Conservation (phyloP, 1,284 basidiomycete genomes). For the Acaromyces ingoldii region DNA sequence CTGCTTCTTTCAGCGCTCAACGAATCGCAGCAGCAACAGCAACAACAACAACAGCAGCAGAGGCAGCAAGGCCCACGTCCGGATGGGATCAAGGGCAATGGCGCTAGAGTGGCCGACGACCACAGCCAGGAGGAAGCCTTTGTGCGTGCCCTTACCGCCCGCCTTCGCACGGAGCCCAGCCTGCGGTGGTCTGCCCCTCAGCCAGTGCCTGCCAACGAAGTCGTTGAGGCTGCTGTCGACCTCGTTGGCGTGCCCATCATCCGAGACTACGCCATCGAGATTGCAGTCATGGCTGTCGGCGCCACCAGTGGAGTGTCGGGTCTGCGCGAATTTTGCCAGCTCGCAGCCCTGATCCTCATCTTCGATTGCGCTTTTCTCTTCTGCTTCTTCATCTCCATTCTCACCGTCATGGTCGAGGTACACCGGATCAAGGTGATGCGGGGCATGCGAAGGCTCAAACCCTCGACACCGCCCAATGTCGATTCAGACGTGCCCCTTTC, state of each 20-base stretch:
- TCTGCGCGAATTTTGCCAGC: conserved; percentile 86
- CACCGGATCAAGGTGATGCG: conserved; percentile 61
- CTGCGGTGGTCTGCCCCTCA: conserved; percentile 55
- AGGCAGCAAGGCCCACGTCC: too few species aligned
- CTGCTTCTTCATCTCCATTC: conserved; percentile 81
- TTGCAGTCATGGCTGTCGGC: conserved; percentile 80
- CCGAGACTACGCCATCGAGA: conserved; percentile 86
- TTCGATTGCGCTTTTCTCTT: conserved; percentile 84
- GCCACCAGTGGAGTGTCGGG: conserved; percentile 83
- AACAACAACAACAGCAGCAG: conserved; percentile 14
- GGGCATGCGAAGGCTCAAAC: conserved; percentile 46
- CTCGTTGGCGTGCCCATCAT: conserved; percentile 76
- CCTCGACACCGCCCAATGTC: conserved; percentile 38
- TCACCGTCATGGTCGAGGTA: conserved; percentile 88
- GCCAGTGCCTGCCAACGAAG: conserved; percentile 66
- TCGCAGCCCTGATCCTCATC: conserved; percentile 77
- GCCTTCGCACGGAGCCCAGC: conserved; percentile 49
- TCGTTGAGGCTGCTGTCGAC: conserved; percentile 77
- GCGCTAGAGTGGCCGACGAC: conserved; percentile 17
- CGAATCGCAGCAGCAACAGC: conserved; percentile 7
- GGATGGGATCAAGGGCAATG: conserved; percentile 14
- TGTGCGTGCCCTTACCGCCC: conserved; percentile 50
- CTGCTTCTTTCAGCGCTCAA: conserved; percentile 19
- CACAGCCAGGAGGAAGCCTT: conserved; percentile 37
- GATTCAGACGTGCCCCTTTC: conserved; percentile 38